Base-by-base conservation (phyloP, 2,329 filamentous ascomycete genomes). In the Atkinsonella hypoxylon region DNA sequence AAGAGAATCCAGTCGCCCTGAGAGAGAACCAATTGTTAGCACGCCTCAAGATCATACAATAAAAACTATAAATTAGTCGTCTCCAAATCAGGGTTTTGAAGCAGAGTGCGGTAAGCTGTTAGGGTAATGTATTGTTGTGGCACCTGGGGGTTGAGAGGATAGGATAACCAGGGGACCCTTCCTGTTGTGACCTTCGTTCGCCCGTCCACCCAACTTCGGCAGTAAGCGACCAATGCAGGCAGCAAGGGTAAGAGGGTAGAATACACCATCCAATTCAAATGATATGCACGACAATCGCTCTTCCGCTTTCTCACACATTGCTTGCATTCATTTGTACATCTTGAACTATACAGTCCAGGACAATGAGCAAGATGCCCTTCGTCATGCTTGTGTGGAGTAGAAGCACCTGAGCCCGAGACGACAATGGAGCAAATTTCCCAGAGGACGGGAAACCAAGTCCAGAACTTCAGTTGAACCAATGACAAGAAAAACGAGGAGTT, bases 1-100 rank as follows among this genome's bases (percentile, higher is more conserved):
- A 98, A 98, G 66, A 98, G 88, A 68, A 98, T 96, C 89, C 90
- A 97, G 74, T 98, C 93, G 67, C 93, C 93, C 93, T 97, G 68
- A 45, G 58, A 54, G 57, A 34, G 51, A 46, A 39, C 50, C 43
- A 12, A 34, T 17, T 32, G 51, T 65, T 55, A 64, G 63, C 49
- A 51, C 49, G 52, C 47, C 30, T 36, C 45, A 38, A 38, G 4
- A 36, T 12, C 22, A 40, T 31, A 30, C 17, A 42, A 31, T 8
- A 7, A 45, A 18, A 45, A 26, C 20, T 39, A 45, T 11, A 32
- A 26, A 9, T 31, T n/a, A 4, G 17, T 9, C 32, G 38, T 31
- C 22, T 10, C 11, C 17, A 20, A 12, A 4, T 38, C 17, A 30
- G 18, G 43, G 41, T 20, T 32, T 41, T 32, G 8, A 32, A 39